phyloP scores from a whole-genome alignment of 768 basidiomycete species.

The Chalciporus pseudorubinellus region DNA sequence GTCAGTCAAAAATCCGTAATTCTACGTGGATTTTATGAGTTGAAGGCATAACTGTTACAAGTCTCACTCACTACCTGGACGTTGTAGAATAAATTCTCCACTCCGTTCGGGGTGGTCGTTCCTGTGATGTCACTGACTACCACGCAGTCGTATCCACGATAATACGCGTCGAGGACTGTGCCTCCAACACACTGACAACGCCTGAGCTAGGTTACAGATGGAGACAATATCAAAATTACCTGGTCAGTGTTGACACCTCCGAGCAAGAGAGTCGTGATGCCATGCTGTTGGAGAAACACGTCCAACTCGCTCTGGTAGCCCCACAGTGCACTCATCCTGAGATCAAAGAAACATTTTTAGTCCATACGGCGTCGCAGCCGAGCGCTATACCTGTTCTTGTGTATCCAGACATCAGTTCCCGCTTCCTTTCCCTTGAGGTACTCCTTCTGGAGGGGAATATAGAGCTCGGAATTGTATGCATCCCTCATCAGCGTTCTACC shows the following conservation, averaged over 20 bases:
- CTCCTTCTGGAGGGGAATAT: slow-evolving; percentile 58
- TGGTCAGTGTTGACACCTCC: slow-evolving; percentile 69
- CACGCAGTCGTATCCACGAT: slow-evolving; percentile 61
- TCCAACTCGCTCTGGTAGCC: slow-evolving; percentile 62
- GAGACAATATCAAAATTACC: slow-evolving; percentile 31
- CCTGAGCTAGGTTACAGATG: neutral
- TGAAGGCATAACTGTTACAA: neutral
- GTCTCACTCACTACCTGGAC: slow-evolving; percentile 44
- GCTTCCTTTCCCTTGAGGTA: slow-evolving; percentile 49
- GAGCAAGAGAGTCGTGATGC: slow-evolving; percentile 59
- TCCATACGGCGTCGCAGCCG: neutral
- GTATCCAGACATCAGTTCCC: slow-evolving; percentile 69
- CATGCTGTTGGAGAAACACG: slow-evolving; percentile 59
- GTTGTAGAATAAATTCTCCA: slow-evolving; percentile 60
- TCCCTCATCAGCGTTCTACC: slow-evolving; percentile 60
- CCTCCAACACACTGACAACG: slow-evolving; percentile 56
- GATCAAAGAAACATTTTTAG: neutral
- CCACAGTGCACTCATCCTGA: slow-evolving; percentile 66
- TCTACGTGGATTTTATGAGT: slow-evolving; percentile 28
- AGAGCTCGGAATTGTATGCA: slow-evolving; percentile 55
- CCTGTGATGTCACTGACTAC: slow-evolving; percentile 56
- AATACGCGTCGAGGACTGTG: slow-evolving; percentile 62
- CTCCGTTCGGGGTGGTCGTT: slow-evolving; percentile 58
- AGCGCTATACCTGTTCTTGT: slow-evolving; percentile 56
- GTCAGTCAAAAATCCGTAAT: slow-evolving; percentile 52